Percentiles rank a stretch among this genome's conserved stretches.
These are phyloP conservation scores for Protea cynaroides DNA, from an alignment of 164 flowering plant genomes.

Conservation along the genomic window DNA sequence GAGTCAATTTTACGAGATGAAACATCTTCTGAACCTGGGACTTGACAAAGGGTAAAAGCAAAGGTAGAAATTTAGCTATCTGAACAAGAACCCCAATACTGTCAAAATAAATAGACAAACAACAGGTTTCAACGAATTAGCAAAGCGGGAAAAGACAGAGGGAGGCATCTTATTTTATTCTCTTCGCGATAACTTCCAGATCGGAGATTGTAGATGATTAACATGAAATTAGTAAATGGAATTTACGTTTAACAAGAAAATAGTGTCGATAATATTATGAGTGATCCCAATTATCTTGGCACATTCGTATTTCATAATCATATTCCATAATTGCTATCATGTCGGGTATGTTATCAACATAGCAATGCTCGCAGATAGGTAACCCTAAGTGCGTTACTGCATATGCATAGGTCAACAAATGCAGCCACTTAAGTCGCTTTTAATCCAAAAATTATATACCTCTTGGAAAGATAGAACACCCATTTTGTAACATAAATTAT, in stretches of 20 bases:
- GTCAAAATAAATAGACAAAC: background rate
- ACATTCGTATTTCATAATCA: background rate
- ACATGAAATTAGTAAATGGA: background rate
- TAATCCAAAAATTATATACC: too few species aligned
- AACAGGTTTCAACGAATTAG: too few species aligned
- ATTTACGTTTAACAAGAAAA: background rate
- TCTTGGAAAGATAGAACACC: too few species aligned
- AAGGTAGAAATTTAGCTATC: background rate
- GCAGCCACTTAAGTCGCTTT: too few species aligned
- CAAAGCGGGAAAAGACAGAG: too few species aligned
- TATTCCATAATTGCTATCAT: background rate
- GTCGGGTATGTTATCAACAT: background rate
- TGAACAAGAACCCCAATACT: background rate
- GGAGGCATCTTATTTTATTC: too few species aligned
- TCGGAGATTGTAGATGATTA: background rate
- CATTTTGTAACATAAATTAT: too few species aligned
- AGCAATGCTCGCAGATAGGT: background rate
- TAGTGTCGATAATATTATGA: background rate
- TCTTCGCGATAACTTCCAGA: too few species aligned
- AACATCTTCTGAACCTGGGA: conserved; percentile 22
- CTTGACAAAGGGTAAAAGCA: conserved; percentile 1
- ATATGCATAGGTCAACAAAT: too few species aligned
- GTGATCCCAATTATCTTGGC: background rate
- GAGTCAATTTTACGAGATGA: conserved; percentile 13
- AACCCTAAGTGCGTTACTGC: too few species aligned